These are phyloP conservation scores for Malbranchea zuffiana DNA, from an alignment of 2,329 filamentous ascomycete genomes.

Conservation along the genomic window DNA sequence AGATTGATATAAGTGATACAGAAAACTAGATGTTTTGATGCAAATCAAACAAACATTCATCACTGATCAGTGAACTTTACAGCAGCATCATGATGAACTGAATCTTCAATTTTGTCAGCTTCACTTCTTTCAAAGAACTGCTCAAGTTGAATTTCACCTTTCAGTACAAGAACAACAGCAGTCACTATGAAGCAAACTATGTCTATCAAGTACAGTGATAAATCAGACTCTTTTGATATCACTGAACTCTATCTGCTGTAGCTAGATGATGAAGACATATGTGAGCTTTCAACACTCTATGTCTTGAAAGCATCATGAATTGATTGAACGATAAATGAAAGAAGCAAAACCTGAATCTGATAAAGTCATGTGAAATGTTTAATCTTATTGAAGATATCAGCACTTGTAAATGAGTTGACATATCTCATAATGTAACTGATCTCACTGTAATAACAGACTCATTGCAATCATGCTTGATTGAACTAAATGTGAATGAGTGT, in stretches of 20 bases:
- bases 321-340: too few species aligned
- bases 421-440: neutral
- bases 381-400: too few species aligned
- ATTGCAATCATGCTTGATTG: constrained; percentile 3
- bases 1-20: neutral
- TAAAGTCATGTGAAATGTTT: neutral
- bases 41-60: neutral
- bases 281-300: too few species aligned
- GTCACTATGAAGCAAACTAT: too few species aligned
- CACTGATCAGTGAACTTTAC: constrained; percentile 1
- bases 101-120: neutral
- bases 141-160: constrained; percentile 4
- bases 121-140: constrained; percentile 4
- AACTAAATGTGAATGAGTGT: too few species aligned
- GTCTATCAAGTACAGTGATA: too few species aligned
- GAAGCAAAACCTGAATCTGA: neutral
- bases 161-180: too few species aligned
- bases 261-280: too few species aligned
- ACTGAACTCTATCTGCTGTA: constrained; percentile 1
- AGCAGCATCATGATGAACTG: neutral
- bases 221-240: too few species aligned
- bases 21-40: neutral
- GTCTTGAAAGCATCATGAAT: too few species aligned
- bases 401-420: too few species aligned
- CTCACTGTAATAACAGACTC: too few species aligned